phyloP scores from a whole-genome alignment of 2,329 filamentous ascomycete species.

The Talaromyces sp. region DNA sequence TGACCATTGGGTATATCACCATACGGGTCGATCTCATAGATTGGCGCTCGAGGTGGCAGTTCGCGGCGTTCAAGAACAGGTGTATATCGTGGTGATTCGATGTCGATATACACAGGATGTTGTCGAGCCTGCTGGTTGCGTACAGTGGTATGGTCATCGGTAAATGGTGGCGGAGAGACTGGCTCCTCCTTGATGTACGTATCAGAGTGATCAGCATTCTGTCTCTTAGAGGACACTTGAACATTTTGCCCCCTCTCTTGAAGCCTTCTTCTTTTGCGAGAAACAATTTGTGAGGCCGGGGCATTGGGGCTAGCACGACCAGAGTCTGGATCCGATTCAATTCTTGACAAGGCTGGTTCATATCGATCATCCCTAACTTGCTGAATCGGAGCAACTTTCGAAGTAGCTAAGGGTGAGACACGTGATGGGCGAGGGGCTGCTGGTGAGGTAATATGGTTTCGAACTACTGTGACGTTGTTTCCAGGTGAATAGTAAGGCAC shows the following conservation, averaged over 20 bases:
- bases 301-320: conserved; percentile 50
- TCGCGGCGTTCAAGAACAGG: conserved; percentile 40
- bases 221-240: conserved; percentile 38
- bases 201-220: conserved; percentile 44
- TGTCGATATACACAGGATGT: conserved; percentile 53
- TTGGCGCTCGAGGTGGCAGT: conserved; percentile 28
- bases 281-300: conserved; percentile 45
- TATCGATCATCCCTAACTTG: conserved; percentile 57
- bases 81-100: conserved; percentile 45
- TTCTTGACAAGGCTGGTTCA: conserved; percentile 35
- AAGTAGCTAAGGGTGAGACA: conserved; percentile 60
- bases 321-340: conserved; percentile 33
- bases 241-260: conserved; percentile 39
- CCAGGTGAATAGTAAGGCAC: conserved; percentile 35
- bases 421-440: conserved; percentile 76
- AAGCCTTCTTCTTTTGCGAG: conserved; percentile 57
- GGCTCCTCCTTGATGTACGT: conserved; percentile 66
- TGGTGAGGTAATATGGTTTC: conserved; percentile 72
- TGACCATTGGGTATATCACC: conserved; percentile 35
- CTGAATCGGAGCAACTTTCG: conserved; percentile 56
- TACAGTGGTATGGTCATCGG: conserved; percentile 44
- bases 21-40: conserved; percentile 42
- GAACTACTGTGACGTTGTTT: conserved; percentile 64
- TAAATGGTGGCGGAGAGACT: conserved; percentile 62
- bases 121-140: conserved; percentile 39